These are phyloP conservation scores for Teunomyces panamensis DNA, from an alignment of 805 yeast genomes.

Conservation along the genomic window DNA sequence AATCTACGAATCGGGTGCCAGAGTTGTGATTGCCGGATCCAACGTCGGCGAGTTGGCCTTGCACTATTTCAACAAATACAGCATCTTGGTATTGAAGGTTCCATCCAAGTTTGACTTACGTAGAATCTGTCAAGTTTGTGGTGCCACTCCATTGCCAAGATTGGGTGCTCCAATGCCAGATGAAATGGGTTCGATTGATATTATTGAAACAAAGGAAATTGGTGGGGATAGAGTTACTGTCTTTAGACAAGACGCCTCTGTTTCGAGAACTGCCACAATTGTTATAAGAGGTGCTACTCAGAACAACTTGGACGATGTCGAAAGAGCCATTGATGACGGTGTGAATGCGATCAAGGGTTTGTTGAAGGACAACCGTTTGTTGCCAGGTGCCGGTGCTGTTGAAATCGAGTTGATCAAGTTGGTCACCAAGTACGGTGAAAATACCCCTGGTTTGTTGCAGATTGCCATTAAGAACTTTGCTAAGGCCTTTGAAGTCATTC, in stretches of 20 bases:
- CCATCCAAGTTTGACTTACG: constrained; percentile 93
- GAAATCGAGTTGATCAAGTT: constrained; percentile 84
- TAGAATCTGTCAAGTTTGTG: constrained; percentile 93
- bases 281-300: constrained; percentile 96
- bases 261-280: constrained; percentile 80
- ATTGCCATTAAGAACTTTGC: constrained; percentile 93
- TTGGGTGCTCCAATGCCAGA: constrained; percentile 94
- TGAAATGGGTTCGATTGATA: constrained; percentile 84
- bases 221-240: constrained; percentile 97
- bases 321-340: constrained; percentile 97
- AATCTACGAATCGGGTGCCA: constrained; percentile 78
- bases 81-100: constrained; percentile 80
- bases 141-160: constrained; percentile 93
- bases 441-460: constrained; percentile 89
- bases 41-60: constrained; percentile 89
- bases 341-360: constrained; percentile 88
- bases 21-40: constrained; percentile 91
- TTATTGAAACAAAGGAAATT: constrained; percentile 87
- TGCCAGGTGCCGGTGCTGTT: constrained; percentile 96
- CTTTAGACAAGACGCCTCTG: constrained; percentile 76
- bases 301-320: constrained; percentile 88
- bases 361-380: constrained; percentile 69
- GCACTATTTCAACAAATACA: constrained; percentile 87
- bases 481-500: constrained; percentile 90
- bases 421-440: constrained; percentile 83